Base-by-base conservation (phyloP, 2,329 filamentous ascomycete species). In the Macrophomina phaseolina region DNA sequence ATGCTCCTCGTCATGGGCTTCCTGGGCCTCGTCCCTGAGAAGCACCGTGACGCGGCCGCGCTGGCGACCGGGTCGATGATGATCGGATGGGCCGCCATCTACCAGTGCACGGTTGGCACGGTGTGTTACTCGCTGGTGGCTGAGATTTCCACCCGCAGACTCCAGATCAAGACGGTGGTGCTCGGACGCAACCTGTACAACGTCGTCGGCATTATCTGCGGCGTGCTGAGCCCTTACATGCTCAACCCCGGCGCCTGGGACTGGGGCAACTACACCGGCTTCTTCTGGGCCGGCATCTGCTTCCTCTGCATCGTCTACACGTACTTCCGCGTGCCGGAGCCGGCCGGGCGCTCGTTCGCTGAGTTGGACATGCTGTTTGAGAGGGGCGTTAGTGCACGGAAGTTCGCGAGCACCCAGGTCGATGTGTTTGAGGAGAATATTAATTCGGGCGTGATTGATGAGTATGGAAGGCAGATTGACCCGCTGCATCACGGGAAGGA, bases 101-200 rank as follows among this genome's bases (percentile, higher is more conserved):
- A 97, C 80, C 92, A 97, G 76, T 84, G 94, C 56, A 91, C 92
- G 0, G 93, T 97, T 58, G 93, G 93, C 46, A 95, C 93, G 0
- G 92, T 97, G 7, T 93, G 91, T 78, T 97, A 96, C 80, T 95
- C 92, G 0, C 86, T 97, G 11, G 93, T 97, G 4, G 88, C 91
- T 0, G 93, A 97, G 77, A 80, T 97, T 28, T 93, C 92, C 0
- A 93, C 92, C 0, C 87, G 91, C 14, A 87, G 93, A 1, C 84
- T 97, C 40, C 91, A 94, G 75, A 94, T 96, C 82, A 97, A 97
- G 83, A 97, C 94, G 0, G 91, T 97, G 28, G 93, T 95, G 0
- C 85, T 97, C 2, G 93, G 91, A 1, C 90, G 93, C 65, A 91
- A 92, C 71, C 81, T 93, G 12, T 84, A 82, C 83, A 94, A 95